Conservation (phyloP, 2,329 filamentous ascomycete genomes). For the Sporothrix luriei region DNA sequence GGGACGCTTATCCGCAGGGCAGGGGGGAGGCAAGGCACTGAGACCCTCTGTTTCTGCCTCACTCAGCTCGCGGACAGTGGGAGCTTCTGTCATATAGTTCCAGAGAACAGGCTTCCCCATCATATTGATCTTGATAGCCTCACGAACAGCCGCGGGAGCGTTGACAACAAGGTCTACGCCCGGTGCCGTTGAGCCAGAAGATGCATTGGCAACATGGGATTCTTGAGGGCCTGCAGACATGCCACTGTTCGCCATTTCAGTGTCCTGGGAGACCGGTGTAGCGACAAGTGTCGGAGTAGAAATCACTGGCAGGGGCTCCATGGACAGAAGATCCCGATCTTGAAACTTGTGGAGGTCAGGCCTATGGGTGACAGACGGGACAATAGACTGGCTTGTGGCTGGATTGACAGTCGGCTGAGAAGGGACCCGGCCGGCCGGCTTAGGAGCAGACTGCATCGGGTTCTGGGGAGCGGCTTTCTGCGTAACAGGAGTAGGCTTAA, state of each 20-base stretch:
- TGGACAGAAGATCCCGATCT: background rate
- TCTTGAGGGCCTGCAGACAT: background rate
- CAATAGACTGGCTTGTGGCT: background rate
- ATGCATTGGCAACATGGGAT: no score
- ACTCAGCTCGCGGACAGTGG: slow-evolving; percentile 22
- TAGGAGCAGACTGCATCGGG: background rate
- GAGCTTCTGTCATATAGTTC: slow-evolving; percentile 28
- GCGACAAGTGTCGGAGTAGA: slow-evolving; percentile 8
- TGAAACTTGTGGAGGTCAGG: background rate
- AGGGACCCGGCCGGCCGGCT: background rate
- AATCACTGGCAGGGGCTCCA: background rate
- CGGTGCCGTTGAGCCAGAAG: background rate
- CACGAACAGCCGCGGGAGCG: background rate
- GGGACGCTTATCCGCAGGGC: background rate
- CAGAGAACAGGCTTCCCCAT: slow-evolving; percentile 28
- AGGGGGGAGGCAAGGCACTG: background rate
- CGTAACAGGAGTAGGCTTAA: background rate
- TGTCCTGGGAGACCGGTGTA: background rate
- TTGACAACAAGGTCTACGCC: background rate
- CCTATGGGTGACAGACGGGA: background rate
- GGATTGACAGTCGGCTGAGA: background rate
- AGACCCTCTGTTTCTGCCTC: slow-evolving; percentile 4
- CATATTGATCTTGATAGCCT: slow-evolving; percentile 30
- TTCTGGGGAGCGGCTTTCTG: background rate
- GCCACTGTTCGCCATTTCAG: background rate